Evolutionary conservation across 2,329 filamentous ascomycete genomes (phyloP), one percentile per base, ranked within the genome.

Genomic region (Penicillium nordicum): DNA sequence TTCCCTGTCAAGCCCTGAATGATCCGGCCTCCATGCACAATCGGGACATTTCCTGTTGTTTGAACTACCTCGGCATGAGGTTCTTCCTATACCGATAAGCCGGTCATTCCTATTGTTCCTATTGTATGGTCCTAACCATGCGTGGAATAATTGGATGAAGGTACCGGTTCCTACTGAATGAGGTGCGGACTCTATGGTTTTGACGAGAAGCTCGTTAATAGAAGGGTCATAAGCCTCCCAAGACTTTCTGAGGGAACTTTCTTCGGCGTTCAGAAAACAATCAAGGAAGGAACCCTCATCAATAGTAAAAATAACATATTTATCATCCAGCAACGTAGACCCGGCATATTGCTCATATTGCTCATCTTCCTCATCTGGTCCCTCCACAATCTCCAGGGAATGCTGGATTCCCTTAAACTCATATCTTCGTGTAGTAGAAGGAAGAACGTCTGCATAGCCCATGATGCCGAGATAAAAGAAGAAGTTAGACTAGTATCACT

Each of bases 131-230:
- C 14, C 32, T 7, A 0, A 7, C 32, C 32, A 34, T 34, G 6
- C 6, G 12, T 1, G 14, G 32, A 34, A 34, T 8, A 34, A 7
- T 0, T 2, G 0, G 1, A 14, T 16, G 6, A 34, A 34, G 7
- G 32, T 14, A 34, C 1, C 7, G 6, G 1, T 7, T 34, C 14
- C 32, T 16, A 8, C 2, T 34, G 14, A 14, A 34, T 34, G 32
- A 14, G 32, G 32, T 34, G 0, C 0, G 6, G 12, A 3, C 32
- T 34, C 32, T 6, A 34, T 34, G 14, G 16, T 34, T 1, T 34
- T 34, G 14, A 34, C 1, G 32, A 34, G 32, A 34, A 34, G 32
- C 14, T 34, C 12, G 14, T 34, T 34, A 7, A 3, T 34, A 7
- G 32, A 34, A 34, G 14, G 32, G 32, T 34, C 14, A 8, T 34